Percentiles rank a stretch among this genome's conserved stretches.
Conservation (phyloP, 768 basidiomycete genomes). For the Hortiboletus campestris region DNA sequence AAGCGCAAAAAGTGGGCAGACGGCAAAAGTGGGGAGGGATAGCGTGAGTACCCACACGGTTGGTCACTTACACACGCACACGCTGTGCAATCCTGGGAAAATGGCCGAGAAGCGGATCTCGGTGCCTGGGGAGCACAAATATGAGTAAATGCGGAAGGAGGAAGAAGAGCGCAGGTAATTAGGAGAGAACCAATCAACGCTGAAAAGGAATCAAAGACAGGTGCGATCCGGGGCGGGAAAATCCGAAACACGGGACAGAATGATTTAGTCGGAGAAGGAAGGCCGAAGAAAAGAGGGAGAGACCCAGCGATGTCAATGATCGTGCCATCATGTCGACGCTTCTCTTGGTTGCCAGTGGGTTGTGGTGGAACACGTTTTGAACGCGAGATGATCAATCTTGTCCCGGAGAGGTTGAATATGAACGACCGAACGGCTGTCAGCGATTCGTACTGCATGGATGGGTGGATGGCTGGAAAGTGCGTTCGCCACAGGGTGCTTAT, state of each 20-base stretch:
- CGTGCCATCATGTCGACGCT: neutral
- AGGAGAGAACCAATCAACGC: constrained; percentile 2
- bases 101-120: constrained; percentile 1
- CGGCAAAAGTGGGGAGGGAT: neutral
- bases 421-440: neutral
- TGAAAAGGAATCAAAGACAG: neutral
- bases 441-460: neutral
- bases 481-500: constrained; percentile 2
- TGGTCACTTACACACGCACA: neutral
- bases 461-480: neutral
- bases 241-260: neutral
- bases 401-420: neutral
- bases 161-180: neutral
- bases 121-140: constrained; percentile 16
- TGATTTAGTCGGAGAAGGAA: constrained; percentile 1
- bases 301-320: neutral
- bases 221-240: neutral
- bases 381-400: constrained; percentile 3
- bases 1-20: neutral
- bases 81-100: constrained; percentile 4
- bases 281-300: neutral
- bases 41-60: neutral
- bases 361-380: neutral
- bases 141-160: constrained; percentile 9
- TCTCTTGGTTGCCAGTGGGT: neutral